Percentiles rank a stretch among this genome's conserved stretches.
Conservation (phyloP, 1,139 yeast species). For the Candida freyschussii region DNA sequence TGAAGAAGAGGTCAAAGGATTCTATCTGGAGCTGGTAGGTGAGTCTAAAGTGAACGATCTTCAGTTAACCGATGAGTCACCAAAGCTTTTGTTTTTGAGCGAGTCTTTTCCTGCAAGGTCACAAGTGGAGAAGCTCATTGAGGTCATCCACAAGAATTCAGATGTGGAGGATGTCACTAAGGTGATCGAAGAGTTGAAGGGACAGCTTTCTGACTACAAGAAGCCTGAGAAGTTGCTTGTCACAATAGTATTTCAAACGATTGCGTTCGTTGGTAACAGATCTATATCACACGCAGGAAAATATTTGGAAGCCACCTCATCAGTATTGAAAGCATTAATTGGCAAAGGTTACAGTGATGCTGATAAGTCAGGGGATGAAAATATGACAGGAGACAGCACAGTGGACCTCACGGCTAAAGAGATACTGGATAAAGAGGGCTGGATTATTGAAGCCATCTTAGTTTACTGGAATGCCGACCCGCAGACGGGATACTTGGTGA, state of each 20-base stretch:
- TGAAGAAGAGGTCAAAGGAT: conserved; percentile 31
- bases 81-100: conserved; percentile 31
- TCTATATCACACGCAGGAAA: conserved; percentile 83
- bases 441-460: conserved; percentile 61
- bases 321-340: conserved; percentile 43
- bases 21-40: conserved; percentile 31
- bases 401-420: too few species aligned
- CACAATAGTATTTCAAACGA: conserved; percentile 61
- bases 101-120: conserved; percentile 31
- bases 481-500: conserved; percentile 69
- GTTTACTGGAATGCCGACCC: conserved; percentile 81
- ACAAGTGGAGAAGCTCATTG: conserved; percentile 30
- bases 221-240: conserved; percentile 47
- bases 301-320: conserved; percentile 54
- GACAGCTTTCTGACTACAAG: conserved; percentile 26
- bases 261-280: conserved; percentile 82
- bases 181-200: conserved; percentile 32
- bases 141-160: conserved; percentile 32
- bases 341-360: conserved; percentile 25
- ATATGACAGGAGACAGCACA: conserved; percentile 6
- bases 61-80: conserved; percentile 12
- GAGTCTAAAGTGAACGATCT: conserved; percentile 20
- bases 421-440: conserved; percentile 29
- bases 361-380: conserved; percentile 8
- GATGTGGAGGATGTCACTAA: conserved; percentile 28